phyloP scores from a whole-genome alignment of 2,329 filamentous ascomycete species.

The Sordariomycetes sp. region DNA sequence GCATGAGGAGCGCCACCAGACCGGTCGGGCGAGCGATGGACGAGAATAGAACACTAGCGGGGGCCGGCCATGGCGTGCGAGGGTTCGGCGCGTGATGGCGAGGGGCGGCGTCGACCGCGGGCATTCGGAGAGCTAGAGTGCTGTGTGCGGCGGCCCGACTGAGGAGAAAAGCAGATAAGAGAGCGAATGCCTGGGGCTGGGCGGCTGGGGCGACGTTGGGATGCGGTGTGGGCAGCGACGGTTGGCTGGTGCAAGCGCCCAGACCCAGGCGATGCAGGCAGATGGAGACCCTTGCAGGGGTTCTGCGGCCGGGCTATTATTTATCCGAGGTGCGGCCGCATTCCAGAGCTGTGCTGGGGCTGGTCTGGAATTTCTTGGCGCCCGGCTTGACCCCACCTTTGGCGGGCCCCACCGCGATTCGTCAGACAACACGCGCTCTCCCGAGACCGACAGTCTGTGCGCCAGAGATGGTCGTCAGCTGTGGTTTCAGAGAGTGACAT shows the following conservation, averaged over 20 bases:
- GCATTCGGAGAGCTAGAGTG: background rate
- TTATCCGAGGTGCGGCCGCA: background rate
- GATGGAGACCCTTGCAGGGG: background rate
- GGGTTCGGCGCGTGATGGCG: background rate
- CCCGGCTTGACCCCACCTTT: too few relatives aligned
- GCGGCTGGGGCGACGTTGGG: background rate
- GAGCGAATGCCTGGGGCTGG: background rate
- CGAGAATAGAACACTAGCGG: background rate
- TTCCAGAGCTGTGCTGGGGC: too few relatives aligned
- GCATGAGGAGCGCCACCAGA: background rate
- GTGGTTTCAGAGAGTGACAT: background rate
- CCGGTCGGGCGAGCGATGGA: background rate
- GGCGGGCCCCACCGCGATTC: background rate
- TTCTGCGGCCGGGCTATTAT: background rate
- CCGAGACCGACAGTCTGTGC: background rate
- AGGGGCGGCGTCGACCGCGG: background rate
- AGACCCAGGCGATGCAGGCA: background rate
- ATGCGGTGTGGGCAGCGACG: background rate
- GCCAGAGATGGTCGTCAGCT: background rate
- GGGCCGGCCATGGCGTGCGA: background rate
- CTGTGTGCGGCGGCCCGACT: background rate
- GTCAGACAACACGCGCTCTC: background rate
- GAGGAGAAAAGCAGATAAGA: background rate
- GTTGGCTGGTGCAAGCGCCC: background rate
- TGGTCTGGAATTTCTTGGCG: too few relatives aligned